Evolutionary conservation across 768 basidiomycete species (phyloP).

Genomic region (Agaricus bisporus): DNA sequence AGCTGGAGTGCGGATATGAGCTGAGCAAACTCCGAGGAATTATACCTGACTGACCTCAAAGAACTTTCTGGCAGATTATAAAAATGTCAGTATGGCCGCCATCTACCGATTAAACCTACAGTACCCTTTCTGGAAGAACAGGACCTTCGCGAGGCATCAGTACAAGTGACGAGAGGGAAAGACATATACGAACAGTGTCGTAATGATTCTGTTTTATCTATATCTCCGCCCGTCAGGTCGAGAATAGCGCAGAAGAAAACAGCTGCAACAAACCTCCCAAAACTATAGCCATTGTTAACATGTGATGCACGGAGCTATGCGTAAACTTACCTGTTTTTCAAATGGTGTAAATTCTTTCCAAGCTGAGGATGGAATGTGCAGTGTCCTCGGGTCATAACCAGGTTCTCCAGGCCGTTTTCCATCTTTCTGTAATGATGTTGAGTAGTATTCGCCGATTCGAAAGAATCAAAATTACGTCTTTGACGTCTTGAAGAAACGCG

Average conservation of each 20-base stretch:
- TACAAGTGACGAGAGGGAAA: conserved; percentile 12
- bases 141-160: conserved; percentile 38
- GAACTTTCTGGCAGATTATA: conserved; percentile 52
- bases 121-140: conserved; percentile 99
- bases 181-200: conserved; percentile 61
- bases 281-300: conserved; percentile 37
- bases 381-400: conserved; percentile 85
- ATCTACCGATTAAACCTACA: conserved; percentile 1
- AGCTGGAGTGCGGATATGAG: conserved; percentile 33
- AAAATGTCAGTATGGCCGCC: not conserved
- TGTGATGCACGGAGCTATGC: not conserved
- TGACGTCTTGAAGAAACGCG: conserved; percentile 62
- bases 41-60: conserved; percentile 46
- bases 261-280: conserved; percentile 51
- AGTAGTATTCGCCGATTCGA: not conserved
- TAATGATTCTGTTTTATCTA: conserved; percentile 97
- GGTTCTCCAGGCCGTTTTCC: conserved; percentile 70
- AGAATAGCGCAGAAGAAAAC: not conserved
- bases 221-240: not conserved
- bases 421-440: conserved; percentile 56
- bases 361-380: conserved; percentile 68
- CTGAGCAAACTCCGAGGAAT: not conserved
- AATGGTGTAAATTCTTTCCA: conserved; percentile 92
- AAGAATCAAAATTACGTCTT: conserved; percentile 49
- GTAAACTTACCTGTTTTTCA: conserved; percentile 67